Evolutionary conservation across 2,329 filamentous ascomycete species (phyloP).

Genomic region (Cladophialophora immunda): DNA sequence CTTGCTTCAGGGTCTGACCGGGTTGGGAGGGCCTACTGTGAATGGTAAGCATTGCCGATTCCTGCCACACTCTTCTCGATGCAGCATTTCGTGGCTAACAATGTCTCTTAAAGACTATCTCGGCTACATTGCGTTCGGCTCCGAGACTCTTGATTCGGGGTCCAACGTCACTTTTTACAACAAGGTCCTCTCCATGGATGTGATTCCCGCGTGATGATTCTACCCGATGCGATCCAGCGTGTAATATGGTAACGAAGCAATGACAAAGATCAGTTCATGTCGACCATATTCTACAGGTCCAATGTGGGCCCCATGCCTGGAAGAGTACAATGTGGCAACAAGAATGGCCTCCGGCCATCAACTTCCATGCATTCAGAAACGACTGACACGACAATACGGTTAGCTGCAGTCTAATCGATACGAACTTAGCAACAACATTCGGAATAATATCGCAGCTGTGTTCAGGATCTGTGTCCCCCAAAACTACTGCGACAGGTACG

Average conservation of each 20-base stretch:
- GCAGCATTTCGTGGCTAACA: not conserved
- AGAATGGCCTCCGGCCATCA: not conserved
- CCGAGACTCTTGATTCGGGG: slow-evolving; percentile 57
- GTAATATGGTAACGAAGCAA: not conserved
- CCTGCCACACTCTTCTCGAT: not conserved
- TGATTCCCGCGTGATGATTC: not conserved
- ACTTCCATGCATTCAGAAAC: not conserved
- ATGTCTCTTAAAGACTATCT: slow-evolving; percentile 53
- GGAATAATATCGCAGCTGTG: not conserved
- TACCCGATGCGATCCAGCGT: not conserved
- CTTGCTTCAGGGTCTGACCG: slow-evolving; percentile 52
- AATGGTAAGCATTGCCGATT: slow-evolving; percentile 34
- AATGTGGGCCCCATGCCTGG: not conserved
- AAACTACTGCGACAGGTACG: not conserved
- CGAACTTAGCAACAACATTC: not conserved
- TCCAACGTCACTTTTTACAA: slow-evolving; percentile 61
- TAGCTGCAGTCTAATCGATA: not conserved
- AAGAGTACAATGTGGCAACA: not conserved
- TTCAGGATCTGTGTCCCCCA: not conserved
- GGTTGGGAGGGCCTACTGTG: slow-evolving; percentile 49
- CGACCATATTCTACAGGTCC: not conserved
- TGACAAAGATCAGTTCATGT: not conserved
- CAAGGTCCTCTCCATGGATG: slow-evolving; percentile 44
- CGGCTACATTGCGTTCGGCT: slow-evolving; percentile 62
- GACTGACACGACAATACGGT: not conserved